These are phyloP conservation scores for Azolla pinnata DNA, from an alignment of 75 land plant genomes.

Conservation along the genomic window DNA sequence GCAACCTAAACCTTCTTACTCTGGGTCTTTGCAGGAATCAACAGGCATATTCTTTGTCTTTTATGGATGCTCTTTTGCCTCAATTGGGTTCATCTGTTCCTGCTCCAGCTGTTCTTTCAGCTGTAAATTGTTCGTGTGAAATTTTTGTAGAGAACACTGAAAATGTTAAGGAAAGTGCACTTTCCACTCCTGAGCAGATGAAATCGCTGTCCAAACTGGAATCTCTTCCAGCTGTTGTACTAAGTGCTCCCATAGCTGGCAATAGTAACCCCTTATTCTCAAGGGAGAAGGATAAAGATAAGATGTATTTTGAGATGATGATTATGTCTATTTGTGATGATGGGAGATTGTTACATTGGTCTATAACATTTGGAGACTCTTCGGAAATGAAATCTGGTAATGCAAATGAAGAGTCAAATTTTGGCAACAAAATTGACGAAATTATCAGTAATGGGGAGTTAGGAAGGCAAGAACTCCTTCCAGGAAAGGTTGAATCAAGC, in stretches of 20 bases:
- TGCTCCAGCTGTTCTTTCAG: constrained; percentile 76
- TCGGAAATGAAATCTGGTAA: constrained; percentile 1
- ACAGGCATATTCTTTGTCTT: constrained; percentile 54
- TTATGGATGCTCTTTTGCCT: constrained; percentile 71
- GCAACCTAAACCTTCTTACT: no score
- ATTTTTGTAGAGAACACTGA: constrained; percentile 30
- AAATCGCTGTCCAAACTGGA: constrained; percentile 13
- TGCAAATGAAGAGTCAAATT: neutral
- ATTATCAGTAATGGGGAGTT: neutral
- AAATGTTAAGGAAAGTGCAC: neutral
- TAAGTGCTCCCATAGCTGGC: constrained; percentile 6
- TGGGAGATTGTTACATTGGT: constrained; percentile 94
- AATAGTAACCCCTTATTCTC: neutral
- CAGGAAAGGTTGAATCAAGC: neutral
- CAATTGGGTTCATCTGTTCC: constrained; percentile 79
- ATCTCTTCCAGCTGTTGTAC: constrained; percentile 12
- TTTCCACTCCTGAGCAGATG: constrained; percentile 6
- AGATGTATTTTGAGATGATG: constrained; percentile 37
- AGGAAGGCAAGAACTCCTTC: neutral
- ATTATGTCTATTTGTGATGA: constrained; percentile 88
- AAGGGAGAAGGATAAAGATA: constrained; percentile 8
- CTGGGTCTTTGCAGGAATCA: constrained; percentile 77
- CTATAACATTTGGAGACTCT: constrained; percentile 38
- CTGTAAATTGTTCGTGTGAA: constrained; percentile 48
- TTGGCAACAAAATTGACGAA: neutral